Evolutionary conservation across 257 asterid genomes (phyloP), one percentile per base, ranked within the genome.

Genomic region (Gentiana dahurica): DNA sequence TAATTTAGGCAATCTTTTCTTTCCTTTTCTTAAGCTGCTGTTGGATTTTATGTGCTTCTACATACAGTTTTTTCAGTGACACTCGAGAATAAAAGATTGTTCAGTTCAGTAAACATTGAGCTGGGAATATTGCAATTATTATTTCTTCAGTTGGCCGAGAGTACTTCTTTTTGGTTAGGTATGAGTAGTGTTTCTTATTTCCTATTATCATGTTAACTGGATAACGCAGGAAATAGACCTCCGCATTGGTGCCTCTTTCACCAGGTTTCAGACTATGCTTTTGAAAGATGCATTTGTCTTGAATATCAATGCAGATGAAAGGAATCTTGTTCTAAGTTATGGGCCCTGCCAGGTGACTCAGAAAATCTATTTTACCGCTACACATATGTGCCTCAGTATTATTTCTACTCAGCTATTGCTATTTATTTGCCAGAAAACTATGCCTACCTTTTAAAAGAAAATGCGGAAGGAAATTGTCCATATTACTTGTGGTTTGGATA

Each of bases 161-260:
- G 2, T 55, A 15, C 61, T 57, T 57, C 46, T 57, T 8, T n/a
- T 15, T 57, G 13, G 53, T 46, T 54, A 38, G n/a, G 33, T 39
- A 39, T 5, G 44, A n/a, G 8, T 45, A 32, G 46, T 66, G 53
- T 34, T 33, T 34, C 9, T 1, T 24, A 50, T 55, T 8, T 58
- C n/a, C 58, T 62, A 39, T 57, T 52, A 54, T 57, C 49, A 43
- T 53, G 50, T 55, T 60, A 54, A 65, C 48, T 53, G 51, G 52
- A 64, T 60, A 65, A 24, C 79, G 81, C 82, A 91, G 98, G 98
- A 92, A 81, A 85, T 92, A 68, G 98, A 92, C 79, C 95, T 92
- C 57, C 84, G 98, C 32, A 92, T 92, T 1, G 97, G 98, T 47
- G 98, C 98, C 65, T 85, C 98, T 68, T 92, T 92, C 80, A 88